Evolutionary conservation across 1,284 basidiomycete genomes (phyloP).

Genomic region (Trichosporon inkin): DNA sequence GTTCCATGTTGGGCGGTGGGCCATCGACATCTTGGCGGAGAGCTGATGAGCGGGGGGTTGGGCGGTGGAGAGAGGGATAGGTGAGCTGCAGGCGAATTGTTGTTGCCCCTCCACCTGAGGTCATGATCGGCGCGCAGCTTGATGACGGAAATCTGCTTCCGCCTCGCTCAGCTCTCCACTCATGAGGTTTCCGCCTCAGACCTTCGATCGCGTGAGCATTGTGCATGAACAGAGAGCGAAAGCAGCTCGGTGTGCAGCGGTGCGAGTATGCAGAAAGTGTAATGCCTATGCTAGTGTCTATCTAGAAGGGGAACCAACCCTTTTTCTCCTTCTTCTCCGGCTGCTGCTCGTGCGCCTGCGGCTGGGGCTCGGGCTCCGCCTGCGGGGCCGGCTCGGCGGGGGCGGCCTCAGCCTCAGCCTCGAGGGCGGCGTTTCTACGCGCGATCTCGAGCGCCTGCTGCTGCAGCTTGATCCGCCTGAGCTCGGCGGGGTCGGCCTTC

Average conservation of each 20-base stretch:
- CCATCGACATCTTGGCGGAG: slow-evolving; percentile 46
- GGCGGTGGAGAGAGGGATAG: not conserved
- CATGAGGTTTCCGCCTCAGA: not conserved
- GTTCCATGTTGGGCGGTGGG: slow-evolving; percentile 51
- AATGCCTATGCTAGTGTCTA: slow-evolving; percentile 8
- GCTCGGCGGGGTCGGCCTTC: slow-evolving; percentile 1
- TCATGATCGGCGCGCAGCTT: no score
- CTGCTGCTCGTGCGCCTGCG: not conserved
- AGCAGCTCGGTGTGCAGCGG: not conserved
- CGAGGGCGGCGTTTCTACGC: not conserved
- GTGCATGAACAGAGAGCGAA: not conserved
- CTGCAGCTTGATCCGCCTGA: slow-evolving; percentile 1
- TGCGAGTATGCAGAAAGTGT: slow-evolving; percentile 6
- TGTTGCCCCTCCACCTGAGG: not conserved
- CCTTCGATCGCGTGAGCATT: no score
- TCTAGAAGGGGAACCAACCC: slow-evolving; percentile 6
- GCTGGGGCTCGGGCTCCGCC: not conserved
- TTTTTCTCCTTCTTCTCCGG: not conserved
- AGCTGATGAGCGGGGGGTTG: not conserved
- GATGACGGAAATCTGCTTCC: not conserved
- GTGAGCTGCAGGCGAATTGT: not conserved
- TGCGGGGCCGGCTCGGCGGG: not conserved
- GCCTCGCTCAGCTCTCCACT: not conserved
- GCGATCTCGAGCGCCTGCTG: slow-evolving; percentile 12
- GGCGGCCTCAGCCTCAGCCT: not conserved